phyloP scores from a whole-genome alignment of 108 stramenopile species.

The Epithemia pelagica region DNA sequence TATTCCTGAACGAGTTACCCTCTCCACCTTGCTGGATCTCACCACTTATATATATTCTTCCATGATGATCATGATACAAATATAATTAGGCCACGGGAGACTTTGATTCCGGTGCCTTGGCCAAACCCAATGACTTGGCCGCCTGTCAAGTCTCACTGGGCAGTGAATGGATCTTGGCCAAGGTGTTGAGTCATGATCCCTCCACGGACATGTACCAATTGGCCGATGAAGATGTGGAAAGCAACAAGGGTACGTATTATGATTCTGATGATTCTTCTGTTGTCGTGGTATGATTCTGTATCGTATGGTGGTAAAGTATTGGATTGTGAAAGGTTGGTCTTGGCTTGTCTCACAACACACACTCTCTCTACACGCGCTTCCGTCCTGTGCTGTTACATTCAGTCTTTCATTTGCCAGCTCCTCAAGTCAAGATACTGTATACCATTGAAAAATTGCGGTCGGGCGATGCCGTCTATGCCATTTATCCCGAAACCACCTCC shows the following conservation, averaged over 20 bases:
- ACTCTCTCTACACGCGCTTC: not conserved
- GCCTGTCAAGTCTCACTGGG: conserved; percentile 62
- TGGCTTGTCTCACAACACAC: not conserved
- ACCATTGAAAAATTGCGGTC: conserved; percentile 23
- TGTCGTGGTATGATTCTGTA: too few species aligned
- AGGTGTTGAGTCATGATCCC: conserved; percentile 63
- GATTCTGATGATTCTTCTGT: not conserved
- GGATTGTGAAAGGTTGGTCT: not conserved
- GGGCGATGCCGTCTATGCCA: conserved; percentile 68
- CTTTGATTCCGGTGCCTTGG: conserved; percentile 23
- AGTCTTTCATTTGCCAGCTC: conserved; percentile 63
- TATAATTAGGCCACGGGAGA: conserved; percentile 18
- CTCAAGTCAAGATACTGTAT: conserved; percentile 51
- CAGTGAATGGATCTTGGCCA: conserved; percentile 82
- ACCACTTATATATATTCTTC: too few species aligned
- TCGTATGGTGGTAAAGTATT: too few species aligned
- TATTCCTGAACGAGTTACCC: too few species aligned
- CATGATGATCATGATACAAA: too few species aligned
- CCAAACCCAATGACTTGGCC: conserved; percentile 63
- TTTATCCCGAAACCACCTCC: conserved; percentile 83
- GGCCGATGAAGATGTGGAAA: conserved; percentile 74
- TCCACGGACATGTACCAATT: conserved; percentile 57
- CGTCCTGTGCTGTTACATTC: not conserved
- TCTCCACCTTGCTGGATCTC: too few species aligned
- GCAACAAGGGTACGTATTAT: conserved; percentile 52